A percentile compares a stretch with the other conserved stretches of the same genome.
phyloP scores from a whole-genome alignment of 768 basidiomycete species.

The Collybiopsis confluens region DNA sequence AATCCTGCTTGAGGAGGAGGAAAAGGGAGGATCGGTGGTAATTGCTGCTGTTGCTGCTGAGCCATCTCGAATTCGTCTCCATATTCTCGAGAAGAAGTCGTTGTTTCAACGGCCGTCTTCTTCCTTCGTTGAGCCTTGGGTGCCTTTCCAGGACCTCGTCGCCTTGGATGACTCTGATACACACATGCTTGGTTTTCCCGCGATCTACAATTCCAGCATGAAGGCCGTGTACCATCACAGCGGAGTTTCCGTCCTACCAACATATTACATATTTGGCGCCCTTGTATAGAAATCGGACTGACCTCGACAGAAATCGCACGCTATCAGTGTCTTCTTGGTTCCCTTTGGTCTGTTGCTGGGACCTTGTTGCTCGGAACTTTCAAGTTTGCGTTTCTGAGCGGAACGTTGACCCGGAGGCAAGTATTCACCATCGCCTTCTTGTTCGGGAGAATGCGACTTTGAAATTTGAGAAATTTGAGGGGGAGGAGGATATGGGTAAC shows the following conservation, averaged over 20 bases:
- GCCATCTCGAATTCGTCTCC: slow-evolving; percentile 17
- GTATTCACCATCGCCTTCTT: slow-evolving; percentile 19
- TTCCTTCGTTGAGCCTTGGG: slow-evolving; percentile 53
- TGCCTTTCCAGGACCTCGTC: slow-evolving; percentile 75
- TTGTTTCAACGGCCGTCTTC: slow-evolving; percentile 20
- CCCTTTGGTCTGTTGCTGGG: slow-evolving; percentile 21
- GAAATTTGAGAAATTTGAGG: not conserved
- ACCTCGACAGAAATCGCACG: slow-evolving; percentile 81
- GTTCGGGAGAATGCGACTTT: slow-evolving; percentile 13
- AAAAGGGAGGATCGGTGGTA: slow-evolving; percentile 11
- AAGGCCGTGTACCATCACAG: slow-evolving; percentile 64
- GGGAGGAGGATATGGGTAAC: not conserved
- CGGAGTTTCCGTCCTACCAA: slow-evolving; percentile 64
- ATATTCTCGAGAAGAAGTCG: not conserved
- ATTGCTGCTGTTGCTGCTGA: slow-evolving; percentile 24
- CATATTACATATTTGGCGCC: not conserved
- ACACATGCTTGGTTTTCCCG: slow-evolving; percentile 30
- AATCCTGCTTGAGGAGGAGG: slow-evolving; percentile 3
- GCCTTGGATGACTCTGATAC: slow-evolving; percentile 28
- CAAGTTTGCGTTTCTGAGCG: slow-evolving; percentile 25
- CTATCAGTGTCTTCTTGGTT: slow-evolving; percentile 51
- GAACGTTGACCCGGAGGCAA: slow-evolving; percentile 7
- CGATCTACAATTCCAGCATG: slow-evolving; percentile 57
- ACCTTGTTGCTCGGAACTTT: slow-evolving; percentile 18
- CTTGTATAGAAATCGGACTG: slow-evolving; percentile 11